Base-by-base conservation (phyloP, 768 basidiomycete species). In the Lactarius hatsudake region DNA sequence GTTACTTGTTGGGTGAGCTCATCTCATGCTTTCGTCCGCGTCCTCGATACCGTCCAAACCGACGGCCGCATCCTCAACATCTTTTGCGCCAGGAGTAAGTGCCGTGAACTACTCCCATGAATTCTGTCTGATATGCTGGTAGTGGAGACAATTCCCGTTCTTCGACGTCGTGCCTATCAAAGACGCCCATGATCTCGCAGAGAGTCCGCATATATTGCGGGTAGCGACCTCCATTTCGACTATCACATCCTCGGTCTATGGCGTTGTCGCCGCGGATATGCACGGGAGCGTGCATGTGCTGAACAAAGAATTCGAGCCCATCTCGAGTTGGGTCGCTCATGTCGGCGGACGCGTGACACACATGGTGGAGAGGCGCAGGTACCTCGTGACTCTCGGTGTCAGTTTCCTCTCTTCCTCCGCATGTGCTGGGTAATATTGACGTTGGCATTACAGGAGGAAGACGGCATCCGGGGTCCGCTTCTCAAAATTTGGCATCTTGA, bases 141-240 rank as follows among this genome's bases (percentile, higher is more conserved):
- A 96, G 92, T 93, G 90, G 87, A 84, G 90, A 59, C 91, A 94
- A 74, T 96, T 96, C 79, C 81, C 87, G 3, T 97, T 97, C 85
- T 98, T 97, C 74, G 88, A 94, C 70, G 80, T 83, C 15, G 82
- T 86, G 5, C 84, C 86, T 13, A 87, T 95, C 69, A 93, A 87
- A 75, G 93, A 94, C 72, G 80, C 82, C 2, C 86, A 95, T 72
- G 91, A 96, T 74, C 79, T 92, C 17, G 83, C 85, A 2, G 86
- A 83, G 65, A 77, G 87, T 0, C 94, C 94, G 0, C 88, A 92
- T 62, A 82, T 94, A 28, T 87, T 96, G 83, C 65, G 90, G 84
- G 82, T 80, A 64, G 81, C 90, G 1, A 79, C 84, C 59, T 93
- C 93, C 80, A 88, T 95, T 60, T 91, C 94, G 0, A 83, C 86